Evolutionary conservation across 352 stramenopile genomes (phyloP), one percentile per base, ranked within the genome.

Genomic region (Peronospora destructor): DNA sequence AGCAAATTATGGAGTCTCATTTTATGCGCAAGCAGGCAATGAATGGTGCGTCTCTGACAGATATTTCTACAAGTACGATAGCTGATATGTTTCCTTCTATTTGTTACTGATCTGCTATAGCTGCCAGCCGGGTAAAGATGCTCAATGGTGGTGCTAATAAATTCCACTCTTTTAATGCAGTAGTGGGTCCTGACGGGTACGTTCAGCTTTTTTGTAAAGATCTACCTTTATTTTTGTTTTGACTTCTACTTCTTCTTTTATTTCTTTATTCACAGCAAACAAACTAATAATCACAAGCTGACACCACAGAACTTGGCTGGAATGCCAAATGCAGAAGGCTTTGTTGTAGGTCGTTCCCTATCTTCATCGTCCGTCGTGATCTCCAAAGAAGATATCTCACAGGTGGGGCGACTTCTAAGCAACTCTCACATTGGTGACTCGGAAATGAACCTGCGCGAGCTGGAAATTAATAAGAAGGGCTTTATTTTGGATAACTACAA

Each of bases 401-500:
- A 76, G 35, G 64, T 91, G n/a, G 71, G 73, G 4, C 53, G 67
- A 4, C 44, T 88, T 45, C 53, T 91, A 6, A 82, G 73, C 56
- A 85, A 87, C 49, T 80, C 80, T 32, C 80, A 88, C 61, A 91
- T 91, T 51, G 69, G 62, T 56, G 77, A 91, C 43, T 88, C 76
- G 48, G 80, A 91, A 51, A 51, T 77, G 56, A 87, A 87, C 34
- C 34, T 91, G 54, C 76, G 77, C 23, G 69, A 85, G 57, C 66
- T 91, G 9, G 80, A 91, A 54, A 84, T 87, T 33, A 87, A 73
- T 59, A 81, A 80, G 46, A 82, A 84, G 49, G 71, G 71, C 0
- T 87, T 85, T 19, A 59, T 59, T 5, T 17, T 32, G 8, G 21
- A 16, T 6, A 55, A 59, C 11, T 57, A 68, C 19, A 47, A 10